A percentile compares a stretch with the other conserved stretches of the same genome.
Evolutionary conservation across 2,329 filamentous ascomycete species (phyloP).

Genomic region (Trichoderma sp.): DNA sequence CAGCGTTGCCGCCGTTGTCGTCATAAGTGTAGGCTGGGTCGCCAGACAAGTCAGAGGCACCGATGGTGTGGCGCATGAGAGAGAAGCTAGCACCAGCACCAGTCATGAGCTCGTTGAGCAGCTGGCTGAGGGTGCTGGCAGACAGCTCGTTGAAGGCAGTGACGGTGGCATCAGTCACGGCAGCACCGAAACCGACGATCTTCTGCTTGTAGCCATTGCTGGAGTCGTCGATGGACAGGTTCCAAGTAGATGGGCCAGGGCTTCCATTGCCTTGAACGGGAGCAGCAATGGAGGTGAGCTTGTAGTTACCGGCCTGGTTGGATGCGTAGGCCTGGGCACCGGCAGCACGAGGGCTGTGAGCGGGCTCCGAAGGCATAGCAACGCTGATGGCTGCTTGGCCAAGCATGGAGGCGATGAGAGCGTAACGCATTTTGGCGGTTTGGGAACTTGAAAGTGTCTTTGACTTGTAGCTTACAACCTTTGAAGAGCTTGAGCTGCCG

Average conservation of each 20-base stretch:
- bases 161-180: slow-evolving; percentile 42
- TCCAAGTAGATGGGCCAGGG: slow-evolving; percentile 37
- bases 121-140: slow-evolving; percentile 29
- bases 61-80: slow-evolving; percentile 41
- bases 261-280: slow-evolving; percentile 36
- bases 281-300: slow-evolving; percentile 33
- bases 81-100: slow-evolving; percentile 36
- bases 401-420: slow-evolving; percentile 8
- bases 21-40: slow-evolving; percentile 41
- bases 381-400: slow-evolving; percentile 10
- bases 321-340: slow-evolving; percentile 33
- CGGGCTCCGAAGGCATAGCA: slow-evolving; percentile 10
- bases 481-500: slow-evolving; percentile 6
- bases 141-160: slow-evolving; percentile 36
- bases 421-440: slow-evolving; percentile 14
- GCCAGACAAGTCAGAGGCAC: slow-evolving; percentile 38
- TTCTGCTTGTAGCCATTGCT: slow-evolving; percentile 38
- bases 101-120: slow-evolving; percentile 38
- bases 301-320: slow-evolving; percentile 37
- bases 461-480: not conserved
- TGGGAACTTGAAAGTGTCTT: not conserved
- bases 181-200: slow-evolving; percentile 40
- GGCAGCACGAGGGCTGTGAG: slow-evolving; percentile 2
- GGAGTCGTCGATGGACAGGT: slow-evolving; percentile 39
- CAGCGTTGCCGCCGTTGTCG: slow-evolving; percentile 34